A percentile compares a stretch with the other conserved stretches of the same genome.
phyloP scores from a whole-genome alignment of 495 filamentous ascomycete genomes.

The Tuber magnatum region DNA sequence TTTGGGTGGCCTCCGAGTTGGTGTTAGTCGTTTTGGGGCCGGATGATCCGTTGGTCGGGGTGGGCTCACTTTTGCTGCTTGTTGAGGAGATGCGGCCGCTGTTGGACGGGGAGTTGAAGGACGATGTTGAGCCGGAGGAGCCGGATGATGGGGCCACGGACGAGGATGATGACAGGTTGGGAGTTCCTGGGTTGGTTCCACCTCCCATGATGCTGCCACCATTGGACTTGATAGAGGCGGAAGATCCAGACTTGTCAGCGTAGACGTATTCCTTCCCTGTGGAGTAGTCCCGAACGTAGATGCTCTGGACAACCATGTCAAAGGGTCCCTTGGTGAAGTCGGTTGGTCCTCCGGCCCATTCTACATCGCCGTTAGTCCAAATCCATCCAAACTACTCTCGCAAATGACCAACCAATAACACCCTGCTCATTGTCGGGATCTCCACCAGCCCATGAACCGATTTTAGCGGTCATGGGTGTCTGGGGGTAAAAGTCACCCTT shows the following conservation, averaged over 20 bases:
- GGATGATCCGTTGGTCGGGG: constrained; percentile 24
- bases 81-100: constrained; percentile 29
- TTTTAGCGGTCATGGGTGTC: constrained; percentile 78
- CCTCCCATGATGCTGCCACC: constrained; percentile 58
- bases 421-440: constrained; percentile 63
- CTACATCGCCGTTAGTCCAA: constrained; percentile 39
- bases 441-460: constrained; percentile 83
- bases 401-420: constrained; percentile 59
- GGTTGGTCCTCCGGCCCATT: constrained; percentile 78
- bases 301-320: constrained; percentile 71
- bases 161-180: constrained; percentile 44
- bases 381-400: neutral
- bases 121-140: constrained; percentile 52
- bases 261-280: constrained; percentile 79
- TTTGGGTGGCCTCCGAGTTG: constrained; percentile 37
- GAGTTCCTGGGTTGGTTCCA: constrained; percentile 31
- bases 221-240: constrained; percentile 70
- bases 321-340: constrained; percentile 75
- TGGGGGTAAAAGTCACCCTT: constrained; percentile 73
- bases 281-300: constrained; percentile 80
- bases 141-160: constrained; percentile 45
- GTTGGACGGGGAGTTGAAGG: constrained; percentile 47
- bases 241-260: constrained; percentile 64
- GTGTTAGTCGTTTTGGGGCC: constrained; percentile 33
- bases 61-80: constrained; percentile 37